A percentile compares a stretch with the other conserved stretches of the same genome.
Conservation (phyloP, 2,329 filamentous ascomycete species). For the Microdochium trichocladiopsis region DNA sequence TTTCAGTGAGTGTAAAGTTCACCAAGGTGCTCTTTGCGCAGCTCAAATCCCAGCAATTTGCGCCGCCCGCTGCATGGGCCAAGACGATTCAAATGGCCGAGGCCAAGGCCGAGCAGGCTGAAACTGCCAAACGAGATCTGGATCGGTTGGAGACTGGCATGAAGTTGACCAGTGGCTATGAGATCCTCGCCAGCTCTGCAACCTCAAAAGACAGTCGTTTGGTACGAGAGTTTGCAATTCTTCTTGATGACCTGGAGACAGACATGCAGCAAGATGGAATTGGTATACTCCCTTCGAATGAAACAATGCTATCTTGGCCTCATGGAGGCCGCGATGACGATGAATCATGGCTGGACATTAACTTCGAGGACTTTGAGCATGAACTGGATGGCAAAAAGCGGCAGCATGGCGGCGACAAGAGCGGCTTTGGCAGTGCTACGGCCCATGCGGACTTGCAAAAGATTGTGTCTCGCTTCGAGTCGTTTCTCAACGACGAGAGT, state of each 20-base stretch:
- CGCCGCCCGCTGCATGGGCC: conserved; percentile 50
- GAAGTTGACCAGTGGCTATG: conserved; percentile 85
- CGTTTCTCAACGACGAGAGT: conserved; percentile 80
- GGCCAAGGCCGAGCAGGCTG: conserved; percentile 6
- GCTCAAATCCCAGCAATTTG: conserved; percentile 77
- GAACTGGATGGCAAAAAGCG: conserved; percentile 56
- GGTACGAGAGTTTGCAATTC: conserved; percentile 67
- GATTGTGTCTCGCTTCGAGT: conserved; percentile 89
- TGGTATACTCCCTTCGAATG: conserved; percentile 56
- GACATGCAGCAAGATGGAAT: conserved; percentile 55
- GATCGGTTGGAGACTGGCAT: conserved; percentile 65
- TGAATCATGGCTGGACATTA: conserved; percentile 87
- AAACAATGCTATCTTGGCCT: conserved; percentile 68
- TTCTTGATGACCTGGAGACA: conserved; percentile 62
- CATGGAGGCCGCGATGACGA: conserved; percentile 60
- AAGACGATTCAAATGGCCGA: conserved; percentile 22
- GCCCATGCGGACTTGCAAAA: conserved; percentile 75
- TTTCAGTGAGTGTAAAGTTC: conserved; percentile 73
- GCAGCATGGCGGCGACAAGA: conserved; percentile 7
- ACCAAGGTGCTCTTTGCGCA: conserved; percentile 89
- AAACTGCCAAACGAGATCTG: conserved; percentile 17
- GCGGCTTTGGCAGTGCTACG: conserved; percentile 56
- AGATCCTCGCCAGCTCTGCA: conserved; percentile 70
- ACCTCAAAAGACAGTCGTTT: conserved; percentile 60
- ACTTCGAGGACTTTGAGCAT: conserved; percentile 80